Conservation (phyloP, 371 early-diverging fungal species). For the Mucor saturninus region DNA sequence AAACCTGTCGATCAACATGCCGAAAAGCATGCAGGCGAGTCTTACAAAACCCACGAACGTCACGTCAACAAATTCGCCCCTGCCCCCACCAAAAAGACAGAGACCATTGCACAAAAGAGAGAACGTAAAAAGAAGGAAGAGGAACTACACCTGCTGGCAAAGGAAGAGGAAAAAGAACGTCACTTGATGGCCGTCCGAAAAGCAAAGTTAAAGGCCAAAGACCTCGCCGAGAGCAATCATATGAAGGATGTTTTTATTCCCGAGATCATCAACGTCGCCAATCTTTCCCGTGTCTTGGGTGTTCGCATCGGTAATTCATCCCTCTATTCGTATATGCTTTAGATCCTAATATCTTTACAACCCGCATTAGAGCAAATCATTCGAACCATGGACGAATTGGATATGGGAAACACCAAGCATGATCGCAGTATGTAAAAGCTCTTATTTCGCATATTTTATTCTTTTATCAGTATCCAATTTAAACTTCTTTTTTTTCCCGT, state of each 20-base stretch:
- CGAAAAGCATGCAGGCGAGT: conserved; percentile 39
- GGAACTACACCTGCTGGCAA: conserved; percentile 28
- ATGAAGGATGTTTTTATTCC: conserved; percentile 78
- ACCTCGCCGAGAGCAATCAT: conserved; percentile 30
- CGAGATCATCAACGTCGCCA: conserved; percentile 82
- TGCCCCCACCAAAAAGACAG: conserved; percentile 17
- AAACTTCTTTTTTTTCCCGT: neutral
- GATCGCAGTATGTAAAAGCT: conserved; percentile 58
- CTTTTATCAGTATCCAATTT: neutral
- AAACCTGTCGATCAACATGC: conserved; percentile 35
- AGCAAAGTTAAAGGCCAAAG: conserved; percentile 37
- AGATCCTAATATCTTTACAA: conserved; percentile 4
- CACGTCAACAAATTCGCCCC: conserved; percentile 33
- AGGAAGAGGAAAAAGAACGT: conserved; percentile 35
- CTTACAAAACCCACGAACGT: conserved; percentile 30
- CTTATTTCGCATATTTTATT: neutral
- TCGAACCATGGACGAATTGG: conserved; percentile 71
- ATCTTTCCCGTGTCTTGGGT: conserved; percentile 78
- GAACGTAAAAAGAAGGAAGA: conserved; percentile 47
- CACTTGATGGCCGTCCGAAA: conserved; percentile 25
- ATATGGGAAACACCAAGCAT: conserved; percentile 77
- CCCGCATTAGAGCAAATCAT: conserved; percentile 58
- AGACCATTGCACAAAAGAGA: conserved; percentile 29
- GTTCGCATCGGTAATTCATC: conserved; percentile 62
- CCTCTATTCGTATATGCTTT: neutral